A percentile compares a stretch with the other conserved stretches of the same genome.
Conservation (phyloP, 306 rosid species). For the Ochetophila trinervis region DNA sequence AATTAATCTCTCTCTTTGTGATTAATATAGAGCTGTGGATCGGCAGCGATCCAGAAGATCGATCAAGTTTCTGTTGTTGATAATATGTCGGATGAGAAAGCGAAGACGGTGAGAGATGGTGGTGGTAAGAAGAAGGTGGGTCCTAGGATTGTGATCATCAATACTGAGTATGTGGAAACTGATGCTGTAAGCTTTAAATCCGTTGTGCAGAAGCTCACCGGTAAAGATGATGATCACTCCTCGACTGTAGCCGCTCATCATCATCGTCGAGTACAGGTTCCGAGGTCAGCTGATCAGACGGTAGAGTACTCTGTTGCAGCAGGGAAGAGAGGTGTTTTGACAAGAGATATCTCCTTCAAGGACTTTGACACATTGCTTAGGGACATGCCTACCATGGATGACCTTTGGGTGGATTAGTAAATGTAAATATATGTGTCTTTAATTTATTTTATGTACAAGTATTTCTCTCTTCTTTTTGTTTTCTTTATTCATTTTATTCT, state of each 20-base stretch:
- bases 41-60: too few species aligned
- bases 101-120: too few species aligned
- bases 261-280: background rate
- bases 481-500: background rate
- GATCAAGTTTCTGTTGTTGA: too few species aligned
- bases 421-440: background rate
- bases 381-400: constrained; percentile 53
- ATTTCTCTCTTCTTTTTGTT: background rate
- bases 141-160: constrained; percentile 62
- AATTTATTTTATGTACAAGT: background rate
- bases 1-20: too few species aligned
- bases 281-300: too few species aligned
- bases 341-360: constrained; percentile 54
- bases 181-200: constrained; percentile 68
- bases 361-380: constrained; percentile 56
- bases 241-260: background rate
- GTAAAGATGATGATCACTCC: constrained; percentile 38
- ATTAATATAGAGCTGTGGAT: too few species aligned
- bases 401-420: constrained; percentile 24
- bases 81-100: too few species aligned
- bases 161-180: constrained; percentile 68
- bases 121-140: background rate
- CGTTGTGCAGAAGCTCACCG: constrained; percentile 75
- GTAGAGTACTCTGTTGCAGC: background rate
- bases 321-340: constrained; percentile 10